Base-by-base conservation (phyloP, 2,329 filamentous ascomycete genomes). In the Biscogniauxia mediterranea region DNA sequence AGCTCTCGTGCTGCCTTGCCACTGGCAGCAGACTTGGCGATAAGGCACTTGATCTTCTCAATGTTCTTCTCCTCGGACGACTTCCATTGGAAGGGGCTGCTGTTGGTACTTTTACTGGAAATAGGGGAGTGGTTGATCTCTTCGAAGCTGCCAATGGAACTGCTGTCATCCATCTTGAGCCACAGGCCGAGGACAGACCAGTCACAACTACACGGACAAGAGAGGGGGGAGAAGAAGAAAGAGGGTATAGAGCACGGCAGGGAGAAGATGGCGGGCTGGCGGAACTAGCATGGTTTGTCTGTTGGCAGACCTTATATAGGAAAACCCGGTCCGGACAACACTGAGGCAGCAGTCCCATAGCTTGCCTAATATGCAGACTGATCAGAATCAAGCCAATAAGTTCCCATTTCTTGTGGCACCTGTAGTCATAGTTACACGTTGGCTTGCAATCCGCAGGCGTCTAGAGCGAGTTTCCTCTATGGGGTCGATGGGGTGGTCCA, bases 91-190 rank as follows among this genome's bases (percentile, higher is more conserved):
- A 57, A 58, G 51, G 26, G 28, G 11, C 26, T 55, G 20, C 38
- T 51, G 17, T 8, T 52, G n/a, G 38, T 20, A 46, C 5, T 28
- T 25, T 42, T 54, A 56, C 60, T 32, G 28, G 28, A 32, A 2
- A 32, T 32, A 32, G 28, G 28, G 52, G 66, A 62, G 28, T 68
- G 64, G 13, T 59, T 63, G 28, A 76, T 68, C 8, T 76, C 73
- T 62, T 76, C 74, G 59, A 73, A 77, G 66, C 73, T 75, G 20
- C 65, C 69, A n/a, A 60, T 69, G 5, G 74, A 76, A 57, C 61
- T 68, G 28, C 60, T 64, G 21, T 74, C 74, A 55, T 71, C 68
- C 69, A 70, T 69, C 20, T 56, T 65, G 53, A 28, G 21, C 20
- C 15, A 20, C 21, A 32, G 17, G 13, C 38, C 50, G 13, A 46